Evolutionary conservation across 2,329 filamentous ascomycete species (phyloP).

Genomic region (Emydomyces testavorans): DNA sequence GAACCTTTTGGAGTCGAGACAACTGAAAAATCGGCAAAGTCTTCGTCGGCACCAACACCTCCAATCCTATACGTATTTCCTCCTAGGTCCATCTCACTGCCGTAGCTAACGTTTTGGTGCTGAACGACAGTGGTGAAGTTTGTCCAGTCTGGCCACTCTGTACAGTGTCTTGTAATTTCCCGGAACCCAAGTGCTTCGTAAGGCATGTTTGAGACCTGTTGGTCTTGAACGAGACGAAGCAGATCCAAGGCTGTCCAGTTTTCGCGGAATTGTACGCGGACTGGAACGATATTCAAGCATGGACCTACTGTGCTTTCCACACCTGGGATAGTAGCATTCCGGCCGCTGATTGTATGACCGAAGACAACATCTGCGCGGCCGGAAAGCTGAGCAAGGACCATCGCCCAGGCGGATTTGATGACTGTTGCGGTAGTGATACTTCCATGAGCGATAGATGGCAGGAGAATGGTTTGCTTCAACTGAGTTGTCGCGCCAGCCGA

Average conservation of each 20-base stretch:
- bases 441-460: slow-evolving; percentile 38
- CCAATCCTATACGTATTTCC: slow-evolving; percentile 31
- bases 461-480: slow-evolving; percentile 27
- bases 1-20: slow-evolving; percentile 28
- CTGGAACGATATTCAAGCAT: slow-evolving; percentile 56
- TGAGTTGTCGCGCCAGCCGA: slow-evolving; percentile 29
- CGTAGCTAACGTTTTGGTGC: slow-evolving; percentile 30
- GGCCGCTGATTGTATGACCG: slow-evolving; percentile 54
- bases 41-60: slow-evolving; percentile 31
- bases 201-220: slow-evolving; percentile 46
- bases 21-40: slow-evolving; percentile 32
- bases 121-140: slow-evolving; percentile 34
- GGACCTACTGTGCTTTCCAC: slow-evolving; percentile 51
- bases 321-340: slow-evolving; percentile 46
- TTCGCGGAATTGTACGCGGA: slow-evolving; percentile 46
- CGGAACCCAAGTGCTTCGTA: slow-evolving; percentile 45
- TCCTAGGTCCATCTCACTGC: slow-evolving; percentile 30
- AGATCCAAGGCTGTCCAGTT: slow-evolving; percentile 44
- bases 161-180: slow-evolving; percentile 41
- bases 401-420: slow-evolving; percentile 56
- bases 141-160: slow-evolving; percentile 33
- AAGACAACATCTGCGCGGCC: slow-evolving; percentile 49
- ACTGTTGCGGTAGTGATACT: slow-evolving; percentile 54
- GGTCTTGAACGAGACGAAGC: slow-evolving; percentile 44
- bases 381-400: slow-evolving; percentile 48